Base-by-base conservation (phyloP, 768 basidiomycete genomes). In the Mycena rosella region DNA sequence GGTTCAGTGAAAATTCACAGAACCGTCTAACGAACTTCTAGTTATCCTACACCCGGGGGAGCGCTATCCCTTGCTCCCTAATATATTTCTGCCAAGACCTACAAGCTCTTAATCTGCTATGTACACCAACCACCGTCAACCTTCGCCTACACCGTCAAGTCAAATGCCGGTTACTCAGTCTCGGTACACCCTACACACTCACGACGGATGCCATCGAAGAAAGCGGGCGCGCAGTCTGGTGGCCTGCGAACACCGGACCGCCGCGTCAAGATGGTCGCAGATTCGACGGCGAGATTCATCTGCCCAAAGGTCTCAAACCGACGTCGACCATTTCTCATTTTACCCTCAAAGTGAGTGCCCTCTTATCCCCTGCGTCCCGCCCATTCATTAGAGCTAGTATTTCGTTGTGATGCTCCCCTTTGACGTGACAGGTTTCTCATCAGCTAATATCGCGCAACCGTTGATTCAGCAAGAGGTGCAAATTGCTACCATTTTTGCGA, bases 231-330 rank as follows among this genome's bases (percentile, higher is more conserved):
- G 87, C 85, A n/a, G 78, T 79, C 10, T 87, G 86, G 86, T 87
- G 86, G 86, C 81, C 82, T 7, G 80, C 79, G 2, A 70, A 74
- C 13, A 74, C 78, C 17, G 70, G 71, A 38, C 65, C 74, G 6
- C 77, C 72, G 49, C 73, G 73, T 36, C 65, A 76, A 13, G 74
- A 76, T 27, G 75, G 70, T 22, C 83, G 86, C 24, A 77, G 80
- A 61, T 76, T 87, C 30, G 83, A 86, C 67, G 87, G 87, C 8
- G 87, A 88, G 71, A 85, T 88, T 45, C 78, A 77, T 27, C 75
- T 88, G 2, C 73, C 83, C 18, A 87, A 87, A 74, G 84, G 85
- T 63, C 76, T 88, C 38, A 77, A 85, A 63, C 86, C 87, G n/a
- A 81, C 85, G 13, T 83, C 84, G 36, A 78, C 81, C 51, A 82